Conservation (phyloP, 176 grass and related monocot genomes). For the Tuctoria greenei region DNA sequence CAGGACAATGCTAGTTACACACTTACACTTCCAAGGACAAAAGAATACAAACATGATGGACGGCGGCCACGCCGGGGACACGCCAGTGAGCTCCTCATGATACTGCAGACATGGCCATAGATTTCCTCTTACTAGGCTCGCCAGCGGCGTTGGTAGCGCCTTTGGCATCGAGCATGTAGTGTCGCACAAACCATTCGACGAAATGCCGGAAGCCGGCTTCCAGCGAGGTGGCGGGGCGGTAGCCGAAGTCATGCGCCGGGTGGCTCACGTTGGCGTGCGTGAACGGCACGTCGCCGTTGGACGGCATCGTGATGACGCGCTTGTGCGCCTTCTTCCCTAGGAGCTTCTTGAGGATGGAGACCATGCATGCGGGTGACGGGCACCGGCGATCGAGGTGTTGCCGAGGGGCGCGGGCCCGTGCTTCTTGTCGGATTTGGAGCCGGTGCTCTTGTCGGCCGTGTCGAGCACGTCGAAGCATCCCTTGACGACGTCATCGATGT, state of each 20-base stretch:
- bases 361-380: constrained; percentile 81
- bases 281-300: constrained; percentile 90
- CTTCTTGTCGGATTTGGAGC: no score
- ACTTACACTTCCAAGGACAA: constrained; percentile 34
- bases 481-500: no score
- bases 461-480: no score
- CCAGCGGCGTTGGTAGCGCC: neutral
- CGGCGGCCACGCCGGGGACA: constrained; percentile 26
- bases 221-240: constrained; percentile 72
- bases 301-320: constrained; percentile 74
- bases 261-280: constrained; percentile 94
- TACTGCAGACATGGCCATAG: constrained; percentile 42
- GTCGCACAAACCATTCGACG: constrained; percentile 76
- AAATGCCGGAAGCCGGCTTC: constrained; percentile 68
- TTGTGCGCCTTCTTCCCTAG: constrained; percentile 92
- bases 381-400: constrained; percentile 80
- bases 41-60: constrained; percentile 38
- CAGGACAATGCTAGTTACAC: constrained; percentile 30
- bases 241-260: constrained; percentile 64
- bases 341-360: constrained; percentile 72
- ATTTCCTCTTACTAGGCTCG: constrained; percentile 47
- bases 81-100: constrained; percentile 33
- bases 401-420: no score
- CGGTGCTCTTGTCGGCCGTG: no score
- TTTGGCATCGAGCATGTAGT: constrained; percentile 57